These are phyloP conservation scores for Cynanchum wilfordii DNA, from an alignment of 257 asterid genomes.

Conservation along the genomic window DNA sequence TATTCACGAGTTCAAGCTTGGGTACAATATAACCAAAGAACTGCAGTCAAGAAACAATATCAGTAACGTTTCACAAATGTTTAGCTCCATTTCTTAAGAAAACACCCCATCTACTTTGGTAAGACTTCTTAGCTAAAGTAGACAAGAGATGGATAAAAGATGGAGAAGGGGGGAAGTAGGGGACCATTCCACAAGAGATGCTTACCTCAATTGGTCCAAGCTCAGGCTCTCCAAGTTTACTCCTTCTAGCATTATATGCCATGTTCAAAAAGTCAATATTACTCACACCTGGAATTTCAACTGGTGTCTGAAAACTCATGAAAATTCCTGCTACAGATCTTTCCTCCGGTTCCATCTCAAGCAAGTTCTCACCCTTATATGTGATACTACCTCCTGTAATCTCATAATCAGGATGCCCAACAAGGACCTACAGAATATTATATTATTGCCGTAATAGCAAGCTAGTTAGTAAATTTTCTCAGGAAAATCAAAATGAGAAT, in stretches of 20 bases:
- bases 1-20: conserved; percentile 81
- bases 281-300: conserved; percentile 96
- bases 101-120: background rate
- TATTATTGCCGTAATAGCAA: conserved; percentile 17
- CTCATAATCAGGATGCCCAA: conserved; percentile 98
- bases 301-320: conserved; percentile 97
- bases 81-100: background rate
- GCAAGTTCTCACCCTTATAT: conserved; percentile 80
- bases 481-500: background rate
- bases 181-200: background rate
- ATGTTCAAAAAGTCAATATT: conserved; percentile 89
- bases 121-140: background rate
- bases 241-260: conserved; percentile 89
- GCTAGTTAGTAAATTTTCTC: background rate
- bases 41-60: conserved; percentile 45
- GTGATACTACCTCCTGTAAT: conserved; percentile 75
- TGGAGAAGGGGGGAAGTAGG: background rate
- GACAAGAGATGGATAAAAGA: background rate
- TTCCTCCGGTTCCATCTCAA: conserved; percentile 94
- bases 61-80: background rate
- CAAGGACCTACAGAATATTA: conserved; percentile 66
- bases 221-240: conserved; percentile 77
- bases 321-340: conserved; percentile 93
- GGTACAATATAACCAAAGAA: conserved; percentile 81
- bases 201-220: conserved; percentile 94